These are phyloP conservation scores for Luffa aegyptiaca DNA, from an alignment of 306 rosid species.

Conservation along the genomic window DNA sequence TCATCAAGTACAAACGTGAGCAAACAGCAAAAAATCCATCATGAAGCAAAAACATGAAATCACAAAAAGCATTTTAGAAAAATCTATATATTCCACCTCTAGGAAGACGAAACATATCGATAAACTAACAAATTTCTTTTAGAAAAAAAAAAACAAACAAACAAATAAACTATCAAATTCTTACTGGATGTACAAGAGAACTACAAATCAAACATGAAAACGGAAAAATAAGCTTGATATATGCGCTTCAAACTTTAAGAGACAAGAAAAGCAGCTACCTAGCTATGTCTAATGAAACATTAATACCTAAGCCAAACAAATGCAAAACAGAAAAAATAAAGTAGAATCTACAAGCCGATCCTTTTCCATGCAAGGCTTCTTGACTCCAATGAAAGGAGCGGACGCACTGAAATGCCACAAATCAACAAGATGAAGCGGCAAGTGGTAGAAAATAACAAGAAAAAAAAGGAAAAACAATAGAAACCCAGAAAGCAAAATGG, in stretches of 20 bases:
- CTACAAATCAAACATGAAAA: background rate
- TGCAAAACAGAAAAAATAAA: background rate
- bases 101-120: background rate
- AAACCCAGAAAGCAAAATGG: background rate
- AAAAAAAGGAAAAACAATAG: background rate
- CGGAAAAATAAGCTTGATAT: background rate
- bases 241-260: background rate
- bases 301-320: background rate
- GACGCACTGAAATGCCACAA: background rate
- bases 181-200: background rate
- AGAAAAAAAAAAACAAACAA: too few species aligned
- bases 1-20: background rate
- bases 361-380: background rate
- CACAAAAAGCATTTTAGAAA: background rate
- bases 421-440: background rate
- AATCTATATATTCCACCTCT: background rate
- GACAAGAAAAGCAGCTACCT: background rate
- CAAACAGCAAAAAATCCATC: background rate
- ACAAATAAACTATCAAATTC: background rate
- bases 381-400: background rate
- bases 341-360: background rate
- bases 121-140: background rate
- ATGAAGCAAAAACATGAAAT: background rate
- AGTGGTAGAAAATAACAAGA: background rate
- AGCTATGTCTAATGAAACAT: background rate